A percentile compares a stretch with the other conserved stretches of the same genome.
phyloP scores from a whole-genome alignment of 2,329 filamentous ascomycete genomes.

The Diaporthe eres region DNA sequence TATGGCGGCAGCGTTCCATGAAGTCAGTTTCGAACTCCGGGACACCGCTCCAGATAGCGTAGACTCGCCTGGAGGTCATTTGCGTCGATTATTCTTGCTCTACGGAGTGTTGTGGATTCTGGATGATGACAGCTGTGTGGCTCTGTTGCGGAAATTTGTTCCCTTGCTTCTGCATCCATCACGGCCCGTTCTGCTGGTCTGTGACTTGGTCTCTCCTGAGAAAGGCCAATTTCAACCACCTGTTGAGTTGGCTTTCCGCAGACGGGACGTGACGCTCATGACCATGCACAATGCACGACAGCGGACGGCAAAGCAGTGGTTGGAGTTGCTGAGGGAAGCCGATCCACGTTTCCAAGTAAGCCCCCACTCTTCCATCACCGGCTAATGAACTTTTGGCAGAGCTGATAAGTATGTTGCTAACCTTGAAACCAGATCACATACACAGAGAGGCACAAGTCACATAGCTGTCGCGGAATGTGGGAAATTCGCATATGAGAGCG shows the following conservation, averaged over 20 bases:
- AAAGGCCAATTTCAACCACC: neutral
- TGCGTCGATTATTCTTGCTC: neutral
- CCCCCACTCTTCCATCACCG: neutral
- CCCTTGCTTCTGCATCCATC: constrained; percentile 5
- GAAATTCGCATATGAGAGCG: neutral
- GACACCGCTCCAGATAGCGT: neutral
- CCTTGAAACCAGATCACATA: neutral
- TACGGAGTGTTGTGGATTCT: constrained; percentile 14
- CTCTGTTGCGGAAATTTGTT: constrained; percentile 4
- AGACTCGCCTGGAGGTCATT: neutral
- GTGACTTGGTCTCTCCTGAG: constrained; percentile 4
- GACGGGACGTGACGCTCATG: constrained; percentile 22
- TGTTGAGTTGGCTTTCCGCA: constrained; percentile 9
- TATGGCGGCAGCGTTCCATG: neutral
- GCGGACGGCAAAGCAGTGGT: constrained; percentile 14
- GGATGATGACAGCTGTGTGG: constrained; percentile 6
- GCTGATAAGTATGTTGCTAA: neutral
- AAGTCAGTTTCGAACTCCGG: neutral
- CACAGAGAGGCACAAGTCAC: neutral
- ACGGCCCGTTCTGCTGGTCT: constrained; percentile 1
- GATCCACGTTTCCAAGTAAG: constrained; percentile 15
- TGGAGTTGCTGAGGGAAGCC: neutral
- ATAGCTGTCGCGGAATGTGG: constrained; percentile 25
- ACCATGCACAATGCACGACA: constrained; percentile 20
- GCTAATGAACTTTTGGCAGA: neutral